Base-by-base conservation (phyloP, 345 rosid species). In the Luvunga scandens region DNA sequence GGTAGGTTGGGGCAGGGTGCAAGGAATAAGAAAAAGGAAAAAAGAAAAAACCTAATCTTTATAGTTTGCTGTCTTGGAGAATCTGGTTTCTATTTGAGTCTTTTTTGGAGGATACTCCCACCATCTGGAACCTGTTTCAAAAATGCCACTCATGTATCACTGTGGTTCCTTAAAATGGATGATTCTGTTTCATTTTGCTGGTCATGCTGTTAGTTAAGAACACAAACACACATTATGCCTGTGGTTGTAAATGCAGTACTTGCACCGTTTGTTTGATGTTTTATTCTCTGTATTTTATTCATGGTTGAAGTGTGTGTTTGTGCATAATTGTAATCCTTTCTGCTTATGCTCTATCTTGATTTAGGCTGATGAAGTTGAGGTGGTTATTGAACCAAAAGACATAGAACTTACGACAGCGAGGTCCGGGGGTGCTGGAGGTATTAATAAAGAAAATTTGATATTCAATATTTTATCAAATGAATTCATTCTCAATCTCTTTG, bases 391-490 rank as follows among this genome's bases (percentile, higher is more conserved):
- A 69, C 97, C 99, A 50, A 91, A 92, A 78, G 99, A 95, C 69
- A 89, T 91, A 84, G 99, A 93, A 86, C 97, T 96, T 78, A 89
- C 98, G 67, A 88, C 98, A 56, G 94, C 99, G 71, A 89, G 98
- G 87, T 88, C 99, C 65, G 99, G 99, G 67, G 99, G 99, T 31
- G 97, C 97, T 84, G 99, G 98, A 89, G 98, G 97, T 93, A 85
- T 82, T 79, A 75, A 78, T 69, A n/a, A 66, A 14, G 62, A 38
- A 24, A 61, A 63, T 27, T 78, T 78, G 71, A 57, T 33, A 25
- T 57, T 22, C 25, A 21, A 27, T 34, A 70, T 59, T 60, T 55
- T 21, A 10, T n/a, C 28, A 34, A 72, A 36, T 30, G 50, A 36
- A 69, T 48, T 38, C 5, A 48, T 48, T 77, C 70, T 48, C 42